Conservation (phyloP, 2,329 filamentous ascomycete genomes). For the Daldinia sp. region DNA sequence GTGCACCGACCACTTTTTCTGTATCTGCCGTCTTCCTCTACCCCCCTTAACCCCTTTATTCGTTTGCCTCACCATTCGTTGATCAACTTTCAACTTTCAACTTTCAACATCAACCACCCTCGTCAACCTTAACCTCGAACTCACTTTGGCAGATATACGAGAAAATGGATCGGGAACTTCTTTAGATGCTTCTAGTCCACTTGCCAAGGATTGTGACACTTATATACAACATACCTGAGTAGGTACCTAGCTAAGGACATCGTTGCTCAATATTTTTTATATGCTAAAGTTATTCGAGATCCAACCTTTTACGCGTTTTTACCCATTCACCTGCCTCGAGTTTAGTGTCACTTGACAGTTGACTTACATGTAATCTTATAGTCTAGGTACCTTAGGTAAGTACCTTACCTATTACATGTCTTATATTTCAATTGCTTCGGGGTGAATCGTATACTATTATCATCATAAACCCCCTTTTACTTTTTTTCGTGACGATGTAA, state of each 20-base stretch:
- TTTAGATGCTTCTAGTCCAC: not conserved
- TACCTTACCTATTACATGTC: not conserved
- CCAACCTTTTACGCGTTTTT: not conserved
- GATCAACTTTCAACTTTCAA: not conserved
- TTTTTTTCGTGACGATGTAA: not conserved
- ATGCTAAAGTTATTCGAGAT: not conserved
- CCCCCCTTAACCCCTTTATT: not conserved
- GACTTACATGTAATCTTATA: not conserved
- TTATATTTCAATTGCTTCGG: not conserved
- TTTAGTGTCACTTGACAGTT: not conserved
- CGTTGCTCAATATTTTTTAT: not conserved
- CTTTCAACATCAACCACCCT: slow-evolving; percentile 1
- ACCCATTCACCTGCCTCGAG: not conserved
- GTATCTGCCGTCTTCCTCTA: no score
- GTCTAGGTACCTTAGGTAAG: no score
- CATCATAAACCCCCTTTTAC: not conserved
- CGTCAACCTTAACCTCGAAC: not conserved
- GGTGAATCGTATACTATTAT: not conserved
- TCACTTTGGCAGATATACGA: not conserved
- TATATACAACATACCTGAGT: not conserved
- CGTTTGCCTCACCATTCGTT: not conserved
- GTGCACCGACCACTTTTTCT: not conserved
- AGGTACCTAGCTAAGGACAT: not conserved
- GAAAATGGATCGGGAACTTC: not conserved
- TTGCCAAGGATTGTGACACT: not conserved